phyloP scores from a whole-genome alignment of 73 alveolate genomes.

The Symbiodinium natans region DNA sequence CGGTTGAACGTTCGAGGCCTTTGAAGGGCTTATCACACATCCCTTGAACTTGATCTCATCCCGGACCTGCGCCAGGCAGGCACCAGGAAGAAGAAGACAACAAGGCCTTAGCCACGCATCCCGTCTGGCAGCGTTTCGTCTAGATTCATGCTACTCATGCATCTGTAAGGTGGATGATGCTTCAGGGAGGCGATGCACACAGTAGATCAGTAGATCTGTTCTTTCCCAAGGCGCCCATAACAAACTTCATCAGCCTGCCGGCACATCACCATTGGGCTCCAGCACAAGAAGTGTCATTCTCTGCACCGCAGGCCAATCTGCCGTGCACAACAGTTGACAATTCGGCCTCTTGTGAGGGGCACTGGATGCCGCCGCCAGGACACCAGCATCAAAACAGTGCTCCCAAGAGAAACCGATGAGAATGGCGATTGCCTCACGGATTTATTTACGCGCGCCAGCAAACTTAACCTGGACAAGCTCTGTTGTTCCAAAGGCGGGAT shows the following conservation, averaged over 20 bases:
- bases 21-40: too few species aligned
- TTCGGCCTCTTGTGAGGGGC: slow-evolving; percentile 64
- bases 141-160: neutral
- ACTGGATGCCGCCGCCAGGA: slow-evolving; percentile 34
- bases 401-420: slow-evolving; percentile 77
- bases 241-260: neutral
- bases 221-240: slow-evolving; percentile 39
- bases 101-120: neutral
- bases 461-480: too few species aligned
- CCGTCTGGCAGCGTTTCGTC: too few species aligned
- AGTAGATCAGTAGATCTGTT: neutral
- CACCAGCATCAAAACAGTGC: slow-evolving; percentile 75
- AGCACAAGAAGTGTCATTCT: neutral
- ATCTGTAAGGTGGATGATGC: neutral
- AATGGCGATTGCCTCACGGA: slow-evolving; percentile 72
- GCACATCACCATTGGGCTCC: neutral
- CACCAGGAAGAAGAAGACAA: slow-evolving; percentile 72
- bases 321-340: too few species aligned
- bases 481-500: too few species aligned
- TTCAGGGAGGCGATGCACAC: neutral
- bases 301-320: neutral
- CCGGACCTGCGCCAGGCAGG: slow-evolving; percentile 92
- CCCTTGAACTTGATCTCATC: too few species aligned
- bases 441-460: too few species aligned
- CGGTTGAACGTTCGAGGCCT: too few species aligned